Evolutionary conservation across 306 rosid genomes (phyloP), one percentile per base, ranked within the genome.

Genomic region (Casuarina equisetifolia): DNA sequence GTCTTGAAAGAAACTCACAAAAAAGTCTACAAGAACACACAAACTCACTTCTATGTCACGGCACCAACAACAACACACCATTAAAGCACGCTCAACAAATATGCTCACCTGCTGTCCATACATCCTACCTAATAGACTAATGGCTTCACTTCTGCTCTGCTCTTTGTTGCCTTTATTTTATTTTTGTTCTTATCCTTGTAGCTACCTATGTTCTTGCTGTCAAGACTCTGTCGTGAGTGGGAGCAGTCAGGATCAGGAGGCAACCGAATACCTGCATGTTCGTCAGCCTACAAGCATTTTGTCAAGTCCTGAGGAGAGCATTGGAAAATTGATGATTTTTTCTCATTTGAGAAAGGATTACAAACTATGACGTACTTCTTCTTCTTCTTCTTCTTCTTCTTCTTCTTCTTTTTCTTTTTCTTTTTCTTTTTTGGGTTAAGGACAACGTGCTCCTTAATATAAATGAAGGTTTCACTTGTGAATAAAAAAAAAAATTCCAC

Each of bases 241-340:
- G 81, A 84, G 97, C 79, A 72, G 84, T 66, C 97, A 88, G 54
- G 96, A 95, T 84, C 94, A 87, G 83, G 97, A 88, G 86, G 96
- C 89, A 83, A 77, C 74, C n/a, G 91, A 95, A 70, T 84, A 69
- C 78, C 78, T 75, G 32, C 91, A 82, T 78, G 85, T 88, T 3
- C 97, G 97, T 58, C 96, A 92, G 80, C 97, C 99, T 72, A 86
- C 63, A 74, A 90, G 88, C 93, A 89, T 96, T 76, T 88, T 96
- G 70, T 88, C 97, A 50, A 89, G 99, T 84, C 86, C 92, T 69
- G 96, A 96, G 81, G 97, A 88, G 83, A 90, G 94, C 92, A 96
- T 96, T 73, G 96, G 87, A 46, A 92, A 85, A 92, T 96, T 69
- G 97, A 96, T 76, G 98, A 96, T 57, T 96, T 92, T 73, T 97